Conservation (phyloP, 176 grass and related monocot species). For the Neostapfia colusana region DNA sequence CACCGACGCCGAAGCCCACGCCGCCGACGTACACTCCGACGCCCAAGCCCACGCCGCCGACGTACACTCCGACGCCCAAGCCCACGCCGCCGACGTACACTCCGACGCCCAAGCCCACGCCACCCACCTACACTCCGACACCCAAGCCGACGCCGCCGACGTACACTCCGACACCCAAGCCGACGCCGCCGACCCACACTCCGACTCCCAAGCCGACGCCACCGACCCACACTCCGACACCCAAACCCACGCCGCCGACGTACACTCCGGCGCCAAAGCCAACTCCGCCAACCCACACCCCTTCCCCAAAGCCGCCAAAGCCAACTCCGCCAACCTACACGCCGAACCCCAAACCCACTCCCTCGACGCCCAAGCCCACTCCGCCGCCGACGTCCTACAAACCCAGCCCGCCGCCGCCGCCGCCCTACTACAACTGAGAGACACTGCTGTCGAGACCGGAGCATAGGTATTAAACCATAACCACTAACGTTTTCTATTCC, state of each 20-base stretch:
- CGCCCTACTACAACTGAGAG: slow-evolving; percentile 47
- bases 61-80: not conserved
- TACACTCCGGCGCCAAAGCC: too few relatives aligned
- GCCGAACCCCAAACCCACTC: not conserved
- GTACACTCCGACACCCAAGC: not conserved
- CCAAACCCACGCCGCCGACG: too few relatives aligned
- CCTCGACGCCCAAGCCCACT: not conserved
- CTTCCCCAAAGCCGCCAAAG: too few relatives aligned
- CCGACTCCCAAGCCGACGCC: too few relatives aligned
- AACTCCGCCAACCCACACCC: too few relatives aligned
- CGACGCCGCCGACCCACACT: not conserved
- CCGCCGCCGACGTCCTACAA: slow-evolving; percentile 32
- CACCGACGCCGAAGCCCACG: not conserved
- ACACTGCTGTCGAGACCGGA: not conserved
- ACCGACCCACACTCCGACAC: too few relatives aligned
- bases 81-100: not conserved
- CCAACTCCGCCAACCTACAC: too few relatives aligned
- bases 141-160: not conserved
- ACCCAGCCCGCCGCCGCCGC: slow-evolving; percentile 47
- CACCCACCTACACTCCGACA: not conserved
- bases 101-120: not conserved
- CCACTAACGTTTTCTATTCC: too few relatives aligned
- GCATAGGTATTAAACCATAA: slow-evolving; percentile 27
- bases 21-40: slow-evolving; percentile 14
- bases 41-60: not conserved